Base-by-base conservation (phyloP, 768 basidiomycete genomes). In the Hericium erinaceus region DNA sequence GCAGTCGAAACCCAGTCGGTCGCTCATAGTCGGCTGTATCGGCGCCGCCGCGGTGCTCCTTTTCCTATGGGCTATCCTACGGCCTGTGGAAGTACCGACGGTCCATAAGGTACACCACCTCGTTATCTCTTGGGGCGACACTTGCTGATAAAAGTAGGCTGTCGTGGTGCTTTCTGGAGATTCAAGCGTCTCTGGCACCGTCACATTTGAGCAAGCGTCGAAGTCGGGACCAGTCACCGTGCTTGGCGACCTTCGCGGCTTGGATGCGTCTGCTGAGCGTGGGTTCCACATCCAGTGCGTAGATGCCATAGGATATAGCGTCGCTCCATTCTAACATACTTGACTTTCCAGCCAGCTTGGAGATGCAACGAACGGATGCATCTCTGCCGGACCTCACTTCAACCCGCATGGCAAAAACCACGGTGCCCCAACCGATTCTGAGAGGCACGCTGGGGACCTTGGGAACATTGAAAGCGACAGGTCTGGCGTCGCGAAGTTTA, bases 261-360 rank as follows among this genome's bases (percentile, higher is more conserved):
- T 92, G 48, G 77, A 81, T 60, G 74, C 82, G 4, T 75, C 75
- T 52, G 74, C 83, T 4, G 66, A 74, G 58, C 79, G 84, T 39
- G 91, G 91, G 5, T 89, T 92, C 74, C 91, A 92, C 70, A 73
- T 93, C 57, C 90, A 93, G 88, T 89, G 62, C 57, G 84, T 74
- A 10, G 3, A 16, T 6, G 9, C 9, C 33, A 33, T 54, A 8
- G 39, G 5, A 28, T 22, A 12, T 54, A 22, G 13, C 18, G 10
- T 48, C 7, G 6, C 39, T 15, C 2, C 39, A 18, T 28, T 33
- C 26, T 11, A 9, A 16, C 3, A 18, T 54, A 3, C 11, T 6
- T 38, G 65, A n/a, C 39, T 3, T 55, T 51, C 55, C 67, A 75
- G 73, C 65, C 69, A 74, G 55, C 73, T 75, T 46, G 89, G 90